A percentile compares a stretch with the other conserved stretches of the same genome.
These are phyloP conservation scores for Ascochyta pisi DNA, from an alignment of 2,329 filamentous ascomycete genomes.

Conservation along the genomic window DNA sequence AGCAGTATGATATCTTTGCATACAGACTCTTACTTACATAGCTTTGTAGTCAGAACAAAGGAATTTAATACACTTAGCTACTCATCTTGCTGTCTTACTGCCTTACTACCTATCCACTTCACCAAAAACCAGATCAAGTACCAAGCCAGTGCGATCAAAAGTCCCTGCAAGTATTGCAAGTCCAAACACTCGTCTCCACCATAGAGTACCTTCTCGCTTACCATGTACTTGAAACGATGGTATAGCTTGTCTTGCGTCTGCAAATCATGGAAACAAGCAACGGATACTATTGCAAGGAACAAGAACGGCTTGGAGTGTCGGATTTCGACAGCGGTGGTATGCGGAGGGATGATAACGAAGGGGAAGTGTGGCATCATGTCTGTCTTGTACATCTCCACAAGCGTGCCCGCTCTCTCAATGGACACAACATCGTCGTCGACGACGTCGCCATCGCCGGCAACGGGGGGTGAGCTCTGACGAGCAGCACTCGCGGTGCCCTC, in stretches of 20 bases:
- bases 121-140: slow-evolving; percentile 50
- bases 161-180: slow-evolving; percentile 39
- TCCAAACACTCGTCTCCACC: slow-evolving; percentile 38
- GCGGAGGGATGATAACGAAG: slow-evolving; percentile 43
- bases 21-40: not conserved
- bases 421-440: slow-evolving; percentile 39
- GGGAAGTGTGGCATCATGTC: slow-evolving; percentile 50
- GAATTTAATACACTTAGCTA: not conserved
- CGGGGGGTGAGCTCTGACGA: slow-evolving; percentile 14
- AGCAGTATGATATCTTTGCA: not conserved
- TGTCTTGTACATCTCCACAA: slow-evolving; percentile 43
- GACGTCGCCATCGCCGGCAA: slow-evolving; percentile 33
- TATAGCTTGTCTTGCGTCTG: slow-evolving; percentile 44
- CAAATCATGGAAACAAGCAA: slow-evolving; percentile 43
- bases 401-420: slow-evolving; percentile 32
- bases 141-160: slow-evolving; percentile 40
- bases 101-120: slow-evolving; percentile 32
- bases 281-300: slow-evolving; percentile 38
- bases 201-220: slow-evolving; percentile 39
- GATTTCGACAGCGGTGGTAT: slow-evolving; percentile 33
- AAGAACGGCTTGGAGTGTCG: slow-evolving; percentile 39
- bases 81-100: not conserved
- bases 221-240: slow-evolving; percentile 39
- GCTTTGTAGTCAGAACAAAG: not conserved
- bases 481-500: slow-evolving; percentile 18